These are phyloP conservation scores for Fusarium goolgardi DNA, from an alignment of 2,329 filamentous ascomycete genomes.

Conservation along the genomic window DNA sequence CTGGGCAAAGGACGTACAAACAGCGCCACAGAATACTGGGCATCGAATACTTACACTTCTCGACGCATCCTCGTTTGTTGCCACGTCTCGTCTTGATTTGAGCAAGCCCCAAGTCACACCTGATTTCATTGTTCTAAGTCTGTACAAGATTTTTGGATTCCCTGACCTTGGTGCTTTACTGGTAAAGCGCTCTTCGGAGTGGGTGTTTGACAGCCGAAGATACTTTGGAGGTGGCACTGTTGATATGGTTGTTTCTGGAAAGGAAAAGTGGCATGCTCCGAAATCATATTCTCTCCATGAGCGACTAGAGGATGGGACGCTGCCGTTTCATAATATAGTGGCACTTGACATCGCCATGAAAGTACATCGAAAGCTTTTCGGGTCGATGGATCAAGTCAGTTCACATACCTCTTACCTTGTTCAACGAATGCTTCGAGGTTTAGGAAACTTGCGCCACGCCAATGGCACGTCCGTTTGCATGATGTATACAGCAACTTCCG, in stretches of 20 bases:
- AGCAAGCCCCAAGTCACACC: slow-evolving; percentile 70
- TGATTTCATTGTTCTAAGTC: slow-evolving; percentile 87
- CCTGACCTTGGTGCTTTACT: slow-evolving; percentile 90
- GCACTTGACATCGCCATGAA: slow-evolving; percentile 81
- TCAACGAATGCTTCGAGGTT: slow-evolving; percentile 65
- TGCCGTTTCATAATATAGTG: slow-evolving; percentile 90
- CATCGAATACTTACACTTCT: slow-evolving; percentile 73
- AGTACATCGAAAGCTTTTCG: slow-evolving; percentile 75
- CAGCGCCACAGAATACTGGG: slow-evolving; percentile 26
- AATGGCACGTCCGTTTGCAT: slow-evolving; percentile 75
- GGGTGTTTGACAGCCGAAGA: slow-evolving; percentile 71
- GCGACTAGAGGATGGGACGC: slow-evolving; percentile 87
- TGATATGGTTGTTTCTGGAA: slow-evolving; percentile 83
- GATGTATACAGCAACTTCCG: slow-evolving; percentile 65
- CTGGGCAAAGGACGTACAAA: slow-evolving; percentile 69
- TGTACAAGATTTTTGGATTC: slow-evolving; percentile 99
- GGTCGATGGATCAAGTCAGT: slow-evolving; percentile 75
- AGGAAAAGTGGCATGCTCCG: slow-evolving; percentile 83
- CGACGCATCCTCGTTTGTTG: slow-evolving; percentile 84
- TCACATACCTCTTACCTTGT: slow-evolving; percentile 77
- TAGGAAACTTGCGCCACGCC: slow-evolving; percentile 72
- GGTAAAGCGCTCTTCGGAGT: slow-evolving; percentile 76
- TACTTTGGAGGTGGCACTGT: slow-evolving; percentile 98
- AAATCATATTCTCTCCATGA: slow-evolving; percentile 81
- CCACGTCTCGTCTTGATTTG: slow-evolving; percentile 81